Evolutionary conservation across 495 filamentous ascomycete species (phyloP), one percentile per base, ranked within the genome.

Genomic region (Trichoderma virens): DNA sequence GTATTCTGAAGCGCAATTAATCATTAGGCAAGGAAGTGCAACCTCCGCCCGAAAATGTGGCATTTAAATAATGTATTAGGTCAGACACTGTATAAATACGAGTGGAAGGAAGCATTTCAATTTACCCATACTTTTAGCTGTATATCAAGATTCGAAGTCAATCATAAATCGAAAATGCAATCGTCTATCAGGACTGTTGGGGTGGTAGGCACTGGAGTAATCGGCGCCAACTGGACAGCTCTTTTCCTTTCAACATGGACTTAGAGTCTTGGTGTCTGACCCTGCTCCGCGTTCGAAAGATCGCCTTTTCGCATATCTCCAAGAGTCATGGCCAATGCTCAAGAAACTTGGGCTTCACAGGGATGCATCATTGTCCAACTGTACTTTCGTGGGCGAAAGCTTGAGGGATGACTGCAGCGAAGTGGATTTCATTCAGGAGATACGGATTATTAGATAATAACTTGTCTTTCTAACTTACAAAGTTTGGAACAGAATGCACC

Each of bases 371-470:
- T 47, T 64, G 3, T 38, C 47, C 16, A 68, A 68, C 59, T 66
- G 61, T 43, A 35, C 54, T 18, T 67, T 68, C 41, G 67, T 68
- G n/a, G 67, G 65, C 39, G 35, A 28, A 23, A 59, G 43, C 28
- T 47, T 64, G 2, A 47, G 6, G 0, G 45, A 20, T n/a, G 30
- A 64, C 63, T 64, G 60, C 23, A 41, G 61, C 11, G 63, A 70
- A 64, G 59, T 65, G 32, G 68, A 70, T 38, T 70, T 70, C 41
- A 59, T 70, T 14, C 68, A 70, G 35, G 68, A 70, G 66, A 66
- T 70, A 61, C 35, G 45, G 28, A 27, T 13, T 51, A 35, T 35
- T 35, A 5, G 11, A 35, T 35, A 11, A 5, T 35, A 35, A 35
- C 34, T 11, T 35, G 11, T 35, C 11, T 35, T 35, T 11, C 11